phyloP scores from a whole-genome alignment of 2,329 filamentous ascomycete species.

The Amesomyces nigricolor region DNA sequence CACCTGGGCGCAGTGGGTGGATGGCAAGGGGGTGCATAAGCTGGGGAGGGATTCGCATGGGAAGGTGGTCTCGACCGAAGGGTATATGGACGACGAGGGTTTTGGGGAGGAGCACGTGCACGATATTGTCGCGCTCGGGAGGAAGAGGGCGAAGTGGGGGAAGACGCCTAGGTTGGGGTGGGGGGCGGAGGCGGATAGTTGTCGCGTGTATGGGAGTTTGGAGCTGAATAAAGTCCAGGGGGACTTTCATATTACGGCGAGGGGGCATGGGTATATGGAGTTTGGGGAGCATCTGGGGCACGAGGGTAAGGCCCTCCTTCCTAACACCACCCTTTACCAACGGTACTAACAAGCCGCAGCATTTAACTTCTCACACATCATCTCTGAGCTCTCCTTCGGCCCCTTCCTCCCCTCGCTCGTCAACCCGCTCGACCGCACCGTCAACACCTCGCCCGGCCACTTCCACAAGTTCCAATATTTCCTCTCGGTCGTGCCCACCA shows the following conservation, averaged over 20 bases:
- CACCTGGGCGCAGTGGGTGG: constrained; percentile 75
- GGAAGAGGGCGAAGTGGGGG: constrained; percentile 58
- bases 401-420: constrained; percentile 91
- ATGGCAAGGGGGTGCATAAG: constrained; percentile 59
- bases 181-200: constrained; percentile 58
- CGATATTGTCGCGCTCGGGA: constrained; percentile 73
- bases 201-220: constrained; percentile 82
- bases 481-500: constrained; percentile 86
- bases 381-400: constrained; percentile 93
- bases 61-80: constrained; percentile 50
- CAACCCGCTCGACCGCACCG: constrained; percentile 90
- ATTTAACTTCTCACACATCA: constrained; percentile 97
- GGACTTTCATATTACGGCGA: constrained; percentile 94
- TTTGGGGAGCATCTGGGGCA: constrained; percentile 77
- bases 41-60: constrained; percentile 53
- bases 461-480: constrained; percentile 99
- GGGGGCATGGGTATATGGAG: constrained; percentile 91
- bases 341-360: constrained; percentile 41
- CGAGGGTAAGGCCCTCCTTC: constrained; percentile 47
- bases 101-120: constrained; percentile 80
- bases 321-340: neutral
- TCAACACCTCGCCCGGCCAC: constrained; percentile 65
- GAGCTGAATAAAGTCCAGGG: constrained; percentile 96
- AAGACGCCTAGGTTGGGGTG: constrained; percentile 66
- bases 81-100: constrained; percentile 62